A percentile compares a stretch with the other conserved stretches of the same genome.
Evolutionary conservation across 202 grass and related monocot species (phyloP).

Genomic region (Thinopyrum obtusiflorum): DNA sequence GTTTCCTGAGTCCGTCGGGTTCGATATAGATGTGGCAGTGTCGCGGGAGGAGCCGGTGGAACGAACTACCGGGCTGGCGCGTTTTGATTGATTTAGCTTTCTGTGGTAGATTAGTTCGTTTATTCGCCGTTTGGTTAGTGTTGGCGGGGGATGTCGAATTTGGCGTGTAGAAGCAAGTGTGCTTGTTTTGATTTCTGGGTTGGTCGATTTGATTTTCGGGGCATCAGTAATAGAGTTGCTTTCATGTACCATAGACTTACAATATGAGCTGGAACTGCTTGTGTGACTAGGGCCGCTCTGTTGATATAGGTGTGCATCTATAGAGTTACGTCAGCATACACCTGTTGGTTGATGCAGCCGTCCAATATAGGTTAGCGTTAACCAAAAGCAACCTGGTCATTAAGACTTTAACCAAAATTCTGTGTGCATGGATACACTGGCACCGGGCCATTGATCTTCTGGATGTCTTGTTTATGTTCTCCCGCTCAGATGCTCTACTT

Average conservation of each 20-base stretch:
- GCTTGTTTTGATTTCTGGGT: constrained; percentile 7
- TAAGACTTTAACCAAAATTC: neutral
- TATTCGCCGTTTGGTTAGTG: neutral
- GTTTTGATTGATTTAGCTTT: neutral
- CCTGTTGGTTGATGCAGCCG: neutral
- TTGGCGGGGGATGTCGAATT: neutral
- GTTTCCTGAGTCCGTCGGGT: neutral
- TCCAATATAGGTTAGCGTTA: neutral
- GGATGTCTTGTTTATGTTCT: neutral
- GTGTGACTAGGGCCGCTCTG: neutral
- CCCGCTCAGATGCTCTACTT: neutral
- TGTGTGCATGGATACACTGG: neutral
- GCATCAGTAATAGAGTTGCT: neutral
- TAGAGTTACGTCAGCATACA: neutral
- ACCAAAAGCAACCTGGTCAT: neutral
- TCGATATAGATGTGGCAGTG: neutral
- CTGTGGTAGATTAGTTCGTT: neutral
- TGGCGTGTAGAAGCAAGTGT: neutral
- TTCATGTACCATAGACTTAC: neutral
- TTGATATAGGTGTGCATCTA: neutral
- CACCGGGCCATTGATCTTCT: neutral
- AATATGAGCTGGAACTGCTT: neutral
- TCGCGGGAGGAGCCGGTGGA: neutral
- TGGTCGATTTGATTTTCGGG: neutral
- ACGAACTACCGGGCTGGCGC: neutral